These are phyloP conservation scores for Angomonas desouzai DNA, from an alignment of 208 protist genomes.

Conservation along the genomic window DNA sequence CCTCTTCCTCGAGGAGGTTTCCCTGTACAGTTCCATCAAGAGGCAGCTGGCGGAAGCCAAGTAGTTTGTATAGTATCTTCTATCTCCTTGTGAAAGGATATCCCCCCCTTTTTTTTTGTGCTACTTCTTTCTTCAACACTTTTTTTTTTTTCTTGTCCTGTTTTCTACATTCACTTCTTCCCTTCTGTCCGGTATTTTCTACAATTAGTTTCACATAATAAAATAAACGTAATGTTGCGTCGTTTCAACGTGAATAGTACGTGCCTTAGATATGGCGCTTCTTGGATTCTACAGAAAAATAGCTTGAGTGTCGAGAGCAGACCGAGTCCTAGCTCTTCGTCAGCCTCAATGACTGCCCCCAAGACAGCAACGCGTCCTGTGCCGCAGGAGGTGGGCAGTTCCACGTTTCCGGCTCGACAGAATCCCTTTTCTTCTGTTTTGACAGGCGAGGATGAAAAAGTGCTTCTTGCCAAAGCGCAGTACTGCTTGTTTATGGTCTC, in stretches of 20 bases:
- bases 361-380: background rate
- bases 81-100: too few relatives aligned
- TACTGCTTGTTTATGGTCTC: slow-evolving; percentile 78
- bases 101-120: too few relatives aligned
- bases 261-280: background rate
- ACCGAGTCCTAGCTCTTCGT: background rate
- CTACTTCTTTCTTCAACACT: too few relatives aligned
- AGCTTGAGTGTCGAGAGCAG: background rate
- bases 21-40: slow-evolving; percentile 19
- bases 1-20: slow-evolving; percentile 38
- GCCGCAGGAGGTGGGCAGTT: background rate
- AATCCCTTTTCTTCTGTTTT: slow-evolving; percentile 39
- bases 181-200: too few relatives aligned
- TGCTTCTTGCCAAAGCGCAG: slow-evolving; percentile 70
- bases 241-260: background rate
- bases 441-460: slow-evolving; percentile 38
- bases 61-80: background rate
- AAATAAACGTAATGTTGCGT: background rate
- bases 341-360: background rate
- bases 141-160: background rate
- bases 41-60: background rate
- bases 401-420: slow-evolving; percentile 28
- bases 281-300: background rate
- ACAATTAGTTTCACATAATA: too few relatives aligned
- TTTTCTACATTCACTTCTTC: background rate